These are phyloP conservation scores for Manihot esculenta DNA, from an alignment of 441 rosid genomes.

Conservation along the genomic window DNA sequence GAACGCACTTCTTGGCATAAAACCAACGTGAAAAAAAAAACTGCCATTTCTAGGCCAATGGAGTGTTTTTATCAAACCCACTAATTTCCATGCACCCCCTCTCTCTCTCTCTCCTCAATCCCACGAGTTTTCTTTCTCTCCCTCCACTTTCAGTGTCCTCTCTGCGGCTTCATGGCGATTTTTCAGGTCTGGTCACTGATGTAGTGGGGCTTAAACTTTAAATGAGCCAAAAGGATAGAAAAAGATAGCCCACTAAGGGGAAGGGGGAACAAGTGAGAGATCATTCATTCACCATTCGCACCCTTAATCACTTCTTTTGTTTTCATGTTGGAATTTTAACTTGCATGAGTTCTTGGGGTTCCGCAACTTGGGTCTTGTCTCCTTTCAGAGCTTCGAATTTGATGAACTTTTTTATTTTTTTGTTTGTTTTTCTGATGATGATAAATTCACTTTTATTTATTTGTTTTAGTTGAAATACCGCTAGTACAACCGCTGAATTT, in stretches of 20 bases:
- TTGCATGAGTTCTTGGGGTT: neutral
- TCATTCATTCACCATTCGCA: conserved; percentile 4
- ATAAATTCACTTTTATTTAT: neutral
- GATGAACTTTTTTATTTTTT: neutral
- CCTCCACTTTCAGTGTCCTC: conserved; percentile 18
- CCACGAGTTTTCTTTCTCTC: conserved; percentile 22
- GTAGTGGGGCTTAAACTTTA: conserved; percentile 17
- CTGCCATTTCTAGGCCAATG: conserved; percentile 14
- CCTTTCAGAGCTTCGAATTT: conserved; percentile 19
- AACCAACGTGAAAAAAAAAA: conserved; percentile 24
- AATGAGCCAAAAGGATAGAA: conserved; percentile 11
- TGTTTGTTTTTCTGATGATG: neutral
- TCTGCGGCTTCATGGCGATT: conserved; percentile 33
- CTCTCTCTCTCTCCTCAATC: conserved; percentile 17
- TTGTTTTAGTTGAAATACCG: conserved; percentile 2
- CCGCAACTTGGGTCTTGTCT: conserved; percentile 17
- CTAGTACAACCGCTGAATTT: neutral
- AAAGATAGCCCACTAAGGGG: conserved; percentile 17
- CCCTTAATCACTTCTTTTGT: conserved; percentile 12
- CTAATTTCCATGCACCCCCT: conserved; percentile 32
- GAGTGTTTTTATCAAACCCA: conserved; percentile 16
- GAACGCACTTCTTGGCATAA: conserved; percentile 5
- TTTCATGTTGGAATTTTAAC: neutral
- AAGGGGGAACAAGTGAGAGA: neutral
- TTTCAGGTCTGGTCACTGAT: conserved; percentile 26